Conservation (phyloP, 2,329 filamentous ascomycete genomes). For the Chaetomium sp. region DNA sequence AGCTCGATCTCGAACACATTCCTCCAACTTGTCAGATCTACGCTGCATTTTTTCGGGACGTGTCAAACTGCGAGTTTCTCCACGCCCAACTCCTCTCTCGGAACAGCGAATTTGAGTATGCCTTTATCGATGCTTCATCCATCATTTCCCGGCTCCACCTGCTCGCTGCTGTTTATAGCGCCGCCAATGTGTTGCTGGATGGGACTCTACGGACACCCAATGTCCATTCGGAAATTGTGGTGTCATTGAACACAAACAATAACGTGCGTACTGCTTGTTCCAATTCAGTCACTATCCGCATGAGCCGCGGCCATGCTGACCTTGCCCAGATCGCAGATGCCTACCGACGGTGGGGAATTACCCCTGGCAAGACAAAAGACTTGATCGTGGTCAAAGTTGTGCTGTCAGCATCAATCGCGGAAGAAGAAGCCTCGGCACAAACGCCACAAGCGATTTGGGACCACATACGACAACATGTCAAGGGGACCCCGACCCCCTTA, state of each 20-base stretch:
- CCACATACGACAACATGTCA: constrained; percentile 64
- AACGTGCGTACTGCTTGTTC: constrained; percentile 59
- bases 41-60: constrained; percentile 72
- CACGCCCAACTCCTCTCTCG: constrained; percentile 82
- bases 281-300: background rate
- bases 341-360: constrained; percentile 85
- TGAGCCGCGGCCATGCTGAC: constrained; percentile 1
- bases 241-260: constrained; percentile 76
- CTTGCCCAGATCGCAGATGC: constrained; percentile 77
- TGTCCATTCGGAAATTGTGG: constrained; percentile 86
- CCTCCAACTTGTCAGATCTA: constrained; percentile 68
- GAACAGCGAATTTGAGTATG: constrained; percentile 87
- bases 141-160: constrained; percentile 74
- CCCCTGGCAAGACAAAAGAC: constrained; percentile 63
- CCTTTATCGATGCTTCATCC: constrained; percentile 83
- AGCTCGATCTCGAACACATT: constrained; percentile 73
- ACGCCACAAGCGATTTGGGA: constrained; percentile 52
- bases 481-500: constrained; percentile 62
- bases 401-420: constrained; percentile 37
- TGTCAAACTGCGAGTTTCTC: constrained; percentile 76
- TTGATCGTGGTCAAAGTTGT: constrained; percentile 83
- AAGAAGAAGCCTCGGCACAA: constrained; percentile 32
- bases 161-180: constrained; percentile 74
- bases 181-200: constrained; percentile 66
- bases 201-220: constrained; percentile 74